Evolutionary conservation across 2,329 filamentous ascomycete genomes (phyloP), one percentile per base, ranked within the genome.

Genomic region (Alternaria arbusti): DNA sequence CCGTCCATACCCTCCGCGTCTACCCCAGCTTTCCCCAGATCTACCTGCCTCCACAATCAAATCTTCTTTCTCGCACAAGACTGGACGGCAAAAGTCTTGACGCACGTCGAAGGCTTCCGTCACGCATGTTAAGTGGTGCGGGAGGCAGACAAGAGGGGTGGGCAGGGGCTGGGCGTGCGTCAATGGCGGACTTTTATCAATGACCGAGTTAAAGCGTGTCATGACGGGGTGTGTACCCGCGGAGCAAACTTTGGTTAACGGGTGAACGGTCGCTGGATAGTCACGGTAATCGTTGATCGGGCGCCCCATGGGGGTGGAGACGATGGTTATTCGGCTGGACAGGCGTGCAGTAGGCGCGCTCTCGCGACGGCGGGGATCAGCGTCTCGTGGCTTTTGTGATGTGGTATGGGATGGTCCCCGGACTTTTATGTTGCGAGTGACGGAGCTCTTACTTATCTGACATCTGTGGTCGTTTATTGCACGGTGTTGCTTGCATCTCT

Each of bases 31-130:
- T 36, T 36, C 28, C 45, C 49, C 49, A 36, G 49, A 32, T 36
- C 49, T 28, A 51, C 49, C 12, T 12, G 26, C 49, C 28, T 51
- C 49, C 28, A 36, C 49, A 10, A 2, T 17, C 1, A 51, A 3
- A 6, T 7, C 20, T 36, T 5, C 3, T 6, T 5, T 36, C 17
- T 36, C 49, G 5, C 28, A 15, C 20, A 51, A 51, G 49, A 51
- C 28, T 51, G 49, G 28, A 11, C 8, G 28, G 28, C 17, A 51
- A 51, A 51, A 23, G 49, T 51, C 49, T 51, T 51, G 49, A 51
- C 20, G 52, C 52, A 55, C 57, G 57, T 59, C 57, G 32, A 47
- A 59, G 57, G 49, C 57, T 54, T 54, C 49, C 25, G 17, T 46
- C 30, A 17, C 30, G 22, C 13, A 22, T 47, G 30, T 6, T 54